Conservation (phyloP, 2,329 filamentous ascomycete species). For the Pseudogymnoascus sp. region DNA sequence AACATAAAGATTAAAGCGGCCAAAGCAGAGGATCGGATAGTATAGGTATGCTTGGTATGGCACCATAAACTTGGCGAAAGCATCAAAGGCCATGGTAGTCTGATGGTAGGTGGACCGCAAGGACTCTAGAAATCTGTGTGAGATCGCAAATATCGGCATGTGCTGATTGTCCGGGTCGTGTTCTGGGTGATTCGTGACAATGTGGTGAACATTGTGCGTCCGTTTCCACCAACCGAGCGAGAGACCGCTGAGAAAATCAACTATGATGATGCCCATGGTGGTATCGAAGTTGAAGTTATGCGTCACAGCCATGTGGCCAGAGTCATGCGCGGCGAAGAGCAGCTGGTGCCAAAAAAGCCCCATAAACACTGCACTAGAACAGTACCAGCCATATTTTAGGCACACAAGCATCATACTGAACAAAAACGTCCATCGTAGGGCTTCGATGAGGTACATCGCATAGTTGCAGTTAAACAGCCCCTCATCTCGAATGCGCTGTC, state of each 20-base stretch:
- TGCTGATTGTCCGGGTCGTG: conserved; percentile 95
- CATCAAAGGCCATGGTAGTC: conserved; percentile 70
- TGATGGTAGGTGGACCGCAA: conserved; percentile 80
- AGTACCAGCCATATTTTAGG: conserved; percentile 59
- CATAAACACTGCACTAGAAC: conserved; percentile 63
- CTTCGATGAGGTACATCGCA: conserved; percentile 68
- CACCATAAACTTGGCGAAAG: conserved; percentile 61
- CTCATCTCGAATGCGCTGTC: conserved; percentile 63
- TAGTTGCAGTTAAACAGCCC: conserved; percentile 84
- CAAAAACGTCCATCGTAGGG: conserved; percentile 62
- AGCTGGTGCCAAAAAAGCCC: conserved; percentile 91
- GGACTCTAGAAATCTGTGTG: conserved; percentile 68
- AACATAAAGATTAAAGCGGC: conserved; percentile 79
- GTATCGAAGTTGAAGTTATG: conserved; percentile 80
- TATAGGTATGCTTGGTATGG: conserved; percentile 76
- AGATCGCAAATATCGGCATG: conserved; percentile 81
- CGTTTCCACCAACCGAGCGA: conserved; percentile 96
- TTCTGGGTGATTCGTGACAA: conserved; percentile 90
- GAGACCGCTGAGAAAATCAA: conserved; percentile 81
- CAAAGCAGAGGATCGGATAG: conserved; percentile 73
- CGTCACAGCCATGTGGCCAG: conserved; percentile 95
- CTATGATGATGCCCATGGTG: conserved; percentile 81
- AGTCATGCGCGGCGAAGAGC: conserved; percentile 89
- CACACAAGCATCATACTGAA: conserved; percentile 55
- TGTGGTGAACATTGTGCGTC: conserved; percentile 94